phyloP scores from a whole-genome alignment of 2,329 filamentous ascomycete genomes.

The Fusarium sp. region DNA sequence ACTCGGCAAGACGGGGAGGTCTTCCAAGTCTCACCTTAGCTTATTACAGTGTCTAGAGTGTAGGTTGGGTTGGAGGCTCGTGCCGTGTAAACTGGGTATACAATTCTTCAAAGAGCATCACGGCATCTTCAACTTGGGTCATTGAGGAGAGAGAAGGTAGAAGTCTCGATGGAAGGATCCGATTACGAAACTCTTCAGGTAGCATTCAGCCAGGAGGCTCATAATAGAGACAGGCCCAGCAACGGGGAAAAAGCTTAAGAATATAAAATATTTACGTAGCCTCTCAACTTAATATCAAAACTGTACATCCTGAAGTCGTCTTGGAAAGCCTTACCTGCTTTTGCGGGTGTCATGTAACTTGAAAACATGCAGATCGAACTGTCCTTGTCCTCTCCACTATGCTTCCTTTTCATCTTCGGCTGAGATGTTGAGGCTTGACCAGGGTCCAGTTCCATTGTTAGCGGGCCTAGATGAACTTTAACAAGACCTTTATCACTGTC shows the following conservation, averaged over 20 bases:
- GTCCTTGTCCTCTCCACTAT: slow-evolving; percentile 1
- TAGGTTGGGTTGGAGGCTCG: slow-evolving; percentile 7
- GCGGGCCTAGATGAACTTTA: slow-evolving; percentile 23
- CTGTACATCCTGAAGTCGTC: neutral
- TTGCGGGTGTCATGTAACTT: slow-evolving; percentile 3
- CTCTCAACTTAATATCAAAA: neutral
- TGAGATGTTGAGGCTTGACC: slow-evolving; percentile 19
- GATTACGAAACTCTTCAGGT: neutral
- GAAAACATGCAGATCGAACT: slow-evolving; percentile 9
- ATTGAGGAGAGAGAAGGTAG: neutral
- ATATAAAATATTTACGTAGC: neutral
- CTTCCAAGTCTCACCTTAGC: slow-evolving; percentile 5
- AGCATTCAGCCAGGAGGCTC: neutral
- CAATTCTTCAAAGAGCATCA: neutral
- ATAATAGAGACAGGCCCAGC: neutral
- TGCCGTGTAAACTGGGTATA: slow-evolving; percentile 1
- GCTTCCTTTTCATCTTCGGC: slow-evolving; percentile 8
- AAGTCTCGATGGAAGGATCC: neutral
- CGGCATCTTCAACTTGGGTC: neutral
- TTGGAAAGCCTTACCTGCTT: neutral
- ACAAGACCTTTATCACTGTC: slow-evolving; percentile 4
- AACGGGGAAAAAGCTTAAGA: neutral
- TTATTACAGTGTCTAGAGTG: neutral
- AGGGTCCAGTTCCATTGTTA: slow-evolving; percentile 5
- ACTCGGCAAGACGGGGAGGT: slow-evolving; percentile 25